These are phyloP conservation scores for Daldinia grandis DNA, from an alignment of 495 filamentous ascomycete genomes.

Conservation along the genomic window DNA sequence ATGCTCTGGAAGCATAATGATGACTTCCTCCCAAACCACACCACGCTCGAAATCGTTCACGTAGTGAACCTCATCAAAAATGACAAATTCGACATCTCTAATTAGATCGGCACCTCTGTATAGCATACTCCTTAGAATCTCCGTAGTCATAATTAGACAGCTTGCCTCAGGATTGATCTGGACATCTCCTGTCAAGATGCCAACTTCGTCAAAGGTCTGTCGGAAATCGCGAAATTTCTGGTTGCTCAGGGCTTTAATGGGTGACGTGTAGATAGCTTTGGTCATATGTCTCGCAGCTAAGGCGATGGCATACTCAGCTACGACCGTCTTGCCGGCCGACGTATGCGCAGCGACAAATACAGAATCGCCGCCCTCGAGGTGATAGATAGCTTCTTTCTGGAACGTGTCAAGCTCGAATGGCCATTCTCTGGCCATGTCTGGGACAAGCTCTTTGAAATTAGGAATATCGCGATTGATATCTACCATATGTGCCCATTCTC, in stretches of 20 bases:
- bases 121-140: slow-evolving; percentile 97
- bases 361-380: slow-evolving; percentile 94
- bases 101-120: slow-evolving; percentile 97
- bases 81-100: slow-evolving; percentile 97
- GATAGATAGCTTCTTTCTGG: slow-evolving; percentile 98
- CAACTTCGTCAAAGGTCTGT: slow-evolving; percentile 88
- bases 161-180: slow-evolving; percentile 98
- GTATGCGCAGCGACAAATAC: slow-evolving; percentile 99
- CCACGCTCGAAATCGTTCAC: slow-evolving; percentile 97
- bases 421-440: slow-evolving; percentile 95
- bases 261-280: slow-evolving; percentile 98
- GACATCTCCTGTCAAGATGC: slow-evolving; percentile 96
- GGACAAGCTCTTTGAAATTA: slow-evolving; percentile 92
- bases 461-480: slow-evolving; percentile 89
- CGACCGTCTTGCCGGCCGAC: slow-evolving; percentile 97
- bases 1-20: slow-evolving; percentile 98
- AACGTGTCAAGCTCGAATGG: slow-evolving; percentile 98
- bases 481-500: slow-evolving; percentile 98
- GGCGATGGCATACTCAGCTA: slow-evolving; percentile 97
- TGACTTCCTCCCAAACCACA: slow-evolving; percentile 99
- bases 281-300: slow-evolving; percentile 97
- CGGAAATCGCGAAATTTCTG: slow-evolving; percentile 98
- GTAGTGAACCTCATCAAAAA: slow-evolving; percentile 99
- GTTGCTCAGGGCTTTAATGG: slow-evolving; percentile 98
- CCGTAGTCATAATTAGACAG: slow-evolving; percentile 98